A percentile compares a stretch with the other conserved stretches of the same genome.
Conservation (phyloP, 768 basidiomycete species). For the Trametes maxima region DNA sequence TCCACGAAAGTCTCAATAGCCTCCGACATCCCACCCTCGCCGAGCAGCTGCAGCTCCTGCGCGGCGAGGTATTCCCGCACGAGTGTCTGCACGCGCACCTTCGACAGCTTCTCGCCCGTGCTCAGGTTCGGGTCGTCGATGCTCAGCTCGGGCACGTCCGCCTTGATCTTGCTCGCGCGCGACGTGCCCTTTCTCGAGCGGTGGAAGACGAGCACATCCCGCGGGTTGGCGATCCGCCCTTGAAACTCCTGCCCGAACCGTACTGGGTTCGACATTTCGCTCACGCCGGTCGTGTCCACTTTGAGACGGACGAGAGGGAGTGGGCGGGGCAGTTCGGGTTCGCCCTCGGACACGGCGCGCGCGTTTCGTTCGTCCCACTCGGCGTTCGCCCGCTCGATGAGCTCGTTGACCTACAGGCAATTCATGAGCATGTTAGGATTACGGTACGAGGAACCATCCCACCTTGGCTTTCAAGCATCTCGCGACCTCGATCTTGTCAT, state of each 20-base stretch:
- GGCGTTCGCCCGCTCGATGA: conserved; percentile 77
- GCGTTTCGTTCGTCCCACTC: conserved; percentile 79
- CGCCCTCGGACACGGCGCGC: conserved; percentile 60
- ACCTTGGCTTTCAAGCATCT: conserved; percentile 80
- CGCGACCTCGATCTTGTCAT: conserved; percentile 80
- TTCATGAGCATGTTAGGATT: not conserved
- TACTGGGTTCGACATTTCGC: conserved; percentile 92
- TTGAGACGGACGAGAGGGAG: conserved; percentile 88
- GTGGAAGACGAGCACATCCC: conserved; percentile 90
- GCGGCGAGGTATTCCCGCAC: conserved; percentile 91
- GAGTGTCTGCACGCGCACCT: conserved; percentile 83
- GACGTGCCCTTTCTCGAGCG: conserved; percentile 68
- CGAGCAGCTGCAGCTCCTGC: conserved; percentile 90
- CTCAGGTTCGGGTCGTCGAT: conserved; percentile 75
- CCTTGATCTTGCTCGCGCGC: conserved; percentile 57
- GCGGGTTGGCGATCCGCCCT: conserved; percentile 89
- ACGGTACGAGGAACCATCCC: conserved; percentile 11
- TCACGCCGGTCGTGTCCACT: conserved; percentile 90
- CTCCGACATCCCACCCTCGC: conserved; percentile 88
- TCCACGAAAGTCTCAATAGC: conserved; percentile 96
- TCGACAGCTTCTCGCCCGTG: conserved; percentile 72
- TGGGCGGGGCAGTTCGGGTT: conserved; percentile 66
- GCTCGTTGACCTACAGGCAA: conserved; percentile 64
- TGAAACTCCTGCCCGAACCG: conserved; percentile 96
- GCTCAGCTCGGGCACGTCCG: conserved; percentile 78